These are phyloP conservation scores for Kurtzmaniella quercitrusa DNA, from an alignment of 1,139 yeast genomes.

Conservation along the genomic window DNA sequence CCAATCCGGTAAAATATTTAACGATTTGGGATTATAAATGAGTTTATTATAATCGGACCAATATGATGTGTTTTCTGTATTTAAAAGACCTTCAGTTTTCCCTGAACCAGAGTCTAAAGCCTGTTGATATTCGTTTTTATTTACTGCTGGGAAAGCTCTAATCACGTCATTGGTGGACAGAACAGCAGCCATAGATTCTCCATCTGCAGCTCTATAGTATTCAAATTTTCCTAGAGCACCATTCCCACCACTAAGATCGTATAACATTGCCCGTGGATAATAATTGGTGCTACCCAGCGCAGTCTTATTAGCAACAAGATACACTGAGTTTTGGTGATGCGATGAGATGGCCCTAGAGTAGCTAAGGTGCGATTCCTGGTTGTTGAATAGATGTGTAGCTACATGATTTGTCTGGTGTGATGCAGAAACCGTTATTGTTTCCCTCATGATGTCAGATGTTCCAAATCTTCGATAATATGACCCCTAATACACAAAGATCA, in stretches of 20 bases:
- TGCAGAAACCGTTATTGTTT: conserved; percentile 63
- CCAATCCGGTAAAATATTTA: conserved; percentile 56
- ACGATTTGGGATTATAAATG: conserved; percentile 59
- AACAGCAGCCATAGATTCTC: background rate
- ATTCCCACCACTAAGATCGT: conserved; percentile 69
- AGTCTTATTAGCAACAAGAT: conserved; percentile 31
- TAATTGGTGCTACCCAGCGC: conserved; percentile 52
- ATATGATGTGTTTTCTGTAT: conserved; percentile 43
- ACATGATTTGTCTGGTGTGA: conserved; percentile 75
- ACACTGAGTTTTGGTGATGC: conserved; percentile 29
- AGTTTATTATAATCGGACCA: conserved; percentile 85
- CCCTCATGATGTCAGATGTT: conserved; percentile 50
- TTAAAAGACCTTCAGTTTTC: conserved; percentile 26
- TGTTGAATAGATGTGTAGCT: conserved; percentile 73
- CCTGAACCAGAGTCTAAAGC: conserved; percentile 51
- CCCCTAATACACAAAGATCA: too few species aligned
- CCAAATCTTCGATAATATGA: background rate
- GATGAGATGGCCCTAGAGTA: conserved; percentile 29
- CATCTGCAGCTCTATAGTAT: conserved; percentile 27
- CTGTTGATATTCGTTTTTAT: conserved; percentile 56
- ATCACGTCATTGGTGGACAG: conserved; percentile 12
- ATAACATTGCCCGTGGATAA: conserved; percentile 73
- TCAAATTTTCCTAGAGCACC: conserved; percentile 58
- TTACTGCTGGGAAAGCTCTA: conserved; percentile 13
- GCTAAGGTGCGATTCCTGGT: conserved; percentile 69